Evolutionary conservation across 306 rosid species (phyloP), one percentile per base, ranked within the genome.

Genomic region (Crotalaria pallida): DNA sequence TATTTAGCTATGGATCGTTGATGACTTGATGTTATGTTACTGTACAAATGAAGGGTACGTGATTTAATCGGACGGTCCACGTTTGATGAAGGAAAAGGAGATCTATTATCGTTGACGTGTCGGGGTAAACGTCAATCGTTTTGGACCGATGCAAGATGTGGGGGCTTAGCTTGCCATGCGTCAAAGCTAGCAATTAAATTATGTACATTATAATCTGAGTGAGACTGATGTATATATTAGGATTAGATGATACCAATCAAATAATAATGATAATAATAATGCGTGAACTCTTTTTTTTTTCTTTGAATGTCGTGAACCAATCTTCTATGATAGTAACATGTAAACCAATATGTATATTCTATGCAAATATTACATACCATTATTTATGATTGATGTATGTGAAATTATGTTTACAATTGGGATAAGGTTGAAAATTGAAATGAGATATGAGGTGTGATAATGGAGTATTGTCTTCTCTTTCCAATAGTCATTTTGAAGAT

Each of bases 221-320:
- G 71, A 41, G 84, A 79, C 26, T 52, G 12, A 5, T 83, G 81
- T 85, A 67, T 66, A 68, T 63, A 58, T 44, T 49, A 69, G 66
- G 51, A 58, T 36, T 53, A 67, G 31, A 36, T 44, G 18, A 40
- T 40, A 29, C 10, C 19, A 47, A 9, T 38, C 1, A 66, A 66
- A 19, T 57, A 72, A 63, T 71, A 49, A 48, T 48, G n/a, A n/a
- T 3, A 48, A 34, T 51, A 58, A n/a, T n/a, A n/a, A n/a, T n/a
- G n/a, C 57, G 31, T 57, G 21, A 8, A 56, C 21, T 24, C 34
- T 29, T 29, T 29, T 3, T 29, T 29, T 29, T 3, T 29, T 3
- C 6, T 29, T 29, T 1, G 11, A 1, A 36, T 10, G 3, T 38
- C 13, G 13, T 38, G 4, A 38, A 38, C 44, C 44, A 58, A 8